phyloP scores from a whole-genome alignment of 176 grass and related monocot species.

The Elymus sibiricus region DNA sequence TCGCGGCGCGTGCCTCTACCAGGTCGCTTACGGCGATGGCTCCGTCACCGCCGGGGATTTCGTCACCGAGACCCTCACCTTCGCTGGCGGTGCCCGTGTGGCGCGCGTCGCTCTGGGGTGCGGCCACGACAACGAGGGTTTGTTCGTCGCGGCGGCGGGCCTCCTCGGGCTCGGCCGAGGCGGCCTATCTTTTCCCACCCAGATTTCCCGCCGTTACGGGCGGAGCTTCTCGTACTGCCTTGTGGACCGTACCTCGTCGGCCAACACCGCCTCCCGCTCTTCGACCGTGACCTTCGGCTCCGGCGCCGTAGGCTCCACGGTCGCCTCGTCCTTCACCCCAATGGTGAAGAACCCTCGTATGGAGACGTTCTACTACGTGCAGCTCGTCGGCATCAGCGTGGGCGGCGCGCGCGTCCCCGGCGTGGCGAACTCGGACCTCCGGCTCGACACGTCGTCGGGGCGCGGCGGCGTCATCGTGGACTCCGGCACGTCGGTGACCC shows the following conservation, averaged over 20 bases:
- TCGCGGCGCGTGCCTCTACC: constrained; percentile 74
- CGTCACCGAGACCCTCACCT: constrained; percentile 75
- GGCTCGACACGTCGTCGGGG: constrained; percentile 56
- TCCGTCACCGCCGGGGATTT: constrained; percentile 81
- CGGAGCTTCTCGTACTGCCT: constrained; percentile 87
- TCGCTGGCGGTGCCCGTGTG: constrained; percentile 65
- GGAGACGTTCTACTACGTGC: constrained; percentile 92
- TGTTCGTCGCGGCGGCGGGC: constrained; percentile 83
- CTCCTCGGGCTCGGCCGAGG: constrained; percentile 86
- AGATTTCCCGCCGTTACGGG: constrained; percentile 67
- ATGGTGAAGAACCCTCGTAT: constrained; percentile 68
- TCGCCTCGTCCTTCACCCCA: constrained; percentile 55
- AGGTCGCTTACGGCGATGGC: constrained; percentile 93
- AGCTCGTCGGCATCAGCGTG: constrained; percentile 73
- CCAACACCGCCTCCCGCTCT: background rate
- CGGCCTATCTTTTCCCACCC: constrained; percentile 70
- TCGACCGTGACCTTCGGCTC: constrained; percentile 62
- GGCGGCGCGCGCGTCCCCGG: constrained; percentile 73
- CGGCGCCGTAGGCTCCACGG: background rate
- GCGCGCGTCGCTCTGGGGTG: constrained; percentile 68
- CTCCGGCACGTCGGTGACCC: constrained; percentile 89
- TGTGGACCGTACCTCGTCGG: constrained; percentile 55
- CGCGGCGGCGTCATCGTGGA: constrained; percentile 96
- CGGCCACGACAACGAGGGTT: constrained; percentile 94
- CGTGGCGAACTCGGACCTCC: constrained; percentile 56